Evolutionary conservation across 2,329 filamentous ascomycete genomes (phyloP).

Genomic region (Aureobasidium musti): DNA sequence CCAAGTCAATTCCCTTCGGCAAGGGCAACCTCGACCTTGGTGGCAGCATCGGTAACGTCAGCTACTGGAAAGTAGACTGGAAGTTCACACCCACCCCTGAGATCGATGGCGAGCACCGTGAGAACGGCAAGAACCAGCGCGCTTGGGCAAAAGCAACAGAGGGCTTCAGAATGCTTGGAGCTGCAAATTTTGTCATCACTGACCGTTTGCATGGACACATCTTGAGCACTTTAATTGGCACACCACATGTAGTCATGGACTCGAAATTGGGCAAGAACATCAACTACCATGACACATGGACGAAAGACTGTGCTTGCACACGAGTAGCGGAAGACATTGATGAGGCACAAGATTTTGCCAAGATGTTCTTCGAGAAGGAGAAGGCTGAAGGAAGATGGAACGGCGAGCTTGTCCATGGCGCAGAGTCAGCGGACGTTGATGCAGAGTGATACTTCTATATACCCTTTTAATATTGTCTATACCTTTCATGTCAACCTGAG

Average conservation of each 20-base stretch:
- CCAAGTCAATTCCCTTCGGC: constrained; percentile 24
- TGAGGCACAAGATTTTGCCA: constrained; percentile 15
- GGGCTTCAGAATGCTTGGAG: constrained; percentile 24
- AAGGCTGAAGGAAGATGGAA: constrained; percentile 20
- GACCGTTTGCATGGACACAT: constrained; percentile 28
- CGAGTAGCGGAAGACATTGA: constrained; percentile 21
- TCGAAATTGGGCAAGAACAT: constrained; percentile 28
- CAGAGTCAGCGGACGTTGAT: not conserved
- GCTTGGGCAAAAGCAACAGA: constrained; percentile 26
- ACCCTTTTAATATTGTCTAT: constrained; percentile 2
- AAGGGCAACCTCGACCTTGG: constrained; percentile 22
- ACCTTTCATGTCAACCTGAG: not conserved
- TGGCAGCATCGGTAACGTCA: constrained; percentile 23
- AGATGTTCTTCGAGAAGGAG: constrained; percentile 26
- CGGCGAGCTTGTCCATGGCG: constrained; percentile 1
- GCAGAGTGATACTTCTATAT: not conserved
- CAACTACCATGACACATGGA: constrained; percentile 28
- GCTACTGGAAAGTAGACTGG: constrained; percentile 28
- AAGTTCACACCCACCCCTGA: constrained; percentile 19
- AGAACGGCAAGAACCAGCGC: constrained; percentile 23
- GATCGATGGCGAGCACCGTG: constrained; percentile 17
- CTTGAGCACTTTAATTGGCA: constrained; percentile 26
- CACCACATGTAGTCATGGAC: constrained; percentile 26
- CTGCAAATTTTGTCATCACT: constrained; percentile 28
- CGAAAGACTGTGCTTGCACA: constrained; percentile 23